Evolutionary conservation across 306 rosid species (phyloP).

Genomic region (Abrus pulchellus): DNA sequence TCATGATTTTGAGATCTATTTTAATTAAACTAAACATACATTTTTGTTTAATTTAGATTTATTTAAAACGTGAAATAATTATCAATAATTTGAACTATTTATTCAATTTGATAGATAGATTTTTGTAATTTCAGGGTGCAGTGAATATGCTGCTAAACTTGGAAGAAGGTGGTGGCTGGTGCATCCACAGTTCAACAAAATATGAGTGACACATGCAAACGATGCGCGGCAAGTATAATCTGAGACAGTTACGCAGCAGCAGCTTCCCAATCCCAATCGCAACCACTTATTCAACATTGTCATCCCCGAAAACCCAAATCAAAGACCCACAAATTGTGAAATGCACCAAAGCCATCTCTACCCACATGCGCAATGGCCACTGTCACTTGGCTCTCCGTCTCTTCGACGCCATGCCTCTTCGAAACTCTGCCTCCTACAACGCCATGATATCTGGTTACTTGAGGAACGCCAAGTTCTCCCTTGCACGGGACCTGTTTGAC

Average conservation of each 20-base stretch:
- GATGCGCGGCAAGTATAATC: constrained; percentile 2
- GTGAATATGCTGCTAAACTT: no score
- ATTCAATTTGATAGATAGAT: no score
- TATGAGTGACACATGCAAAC: no score
- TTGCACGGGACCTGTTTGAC: constrained; percentile 67
- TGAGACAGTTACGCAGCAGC: constrained; percentile 14
- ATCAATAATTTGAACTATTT: no score
- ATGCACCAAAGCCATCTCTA: constrained; percentile 63
- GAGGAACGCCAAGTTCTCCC: constrained; percentile 55
- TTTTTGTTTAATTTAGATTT: no score
- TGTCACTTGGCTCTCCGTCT: constrained; percentile 65
- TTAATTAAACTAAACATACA: no score
- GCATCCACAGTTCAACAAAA: no score
- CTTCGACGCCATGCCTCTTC: constrained; percentile 67
- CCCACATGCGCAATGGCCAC: constrained; percentile 75
- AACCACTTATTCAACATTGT: no score
- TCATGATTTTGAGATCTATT: no score
- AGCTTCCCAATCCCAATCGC: background rate
- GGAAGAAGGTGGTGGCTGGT: no score
- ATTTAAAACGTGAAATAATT: no score
- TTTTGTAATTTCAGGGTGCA: no score
- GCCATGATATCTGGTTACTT: constrained; percentile 76
- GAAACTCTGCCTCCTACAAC: constrained; percentile 67
- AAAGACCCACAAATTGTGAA: constrained; percentile 56
- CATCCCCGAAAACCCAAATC: background rate